Conservation (phyloP, 148 eudicot species). For the Beta vulgaris region DNA sequence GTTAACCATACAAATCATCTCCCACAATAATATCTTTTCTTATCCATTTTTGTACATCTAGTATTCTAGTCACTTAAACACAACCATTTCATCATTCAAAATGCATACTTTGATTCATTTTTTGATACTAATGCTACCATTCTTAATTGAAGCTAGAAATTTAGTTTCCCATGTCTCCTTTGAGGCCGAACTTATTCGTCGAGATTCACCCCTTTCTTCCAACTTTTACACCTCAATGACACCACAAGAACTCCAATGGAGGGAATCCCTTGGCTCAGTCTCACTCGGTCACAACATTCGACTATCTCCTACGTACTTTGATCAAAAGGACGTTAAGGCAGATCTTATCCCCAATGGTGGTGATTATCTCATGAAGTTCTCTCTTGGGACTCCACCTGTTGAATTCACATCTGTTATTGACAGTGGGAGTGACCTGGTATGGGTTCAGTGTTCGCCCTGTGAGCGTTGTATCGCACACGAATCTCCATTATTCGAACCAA, state of each 20-base stretch:
- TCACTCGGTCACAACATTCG: constrained; percentile 20
- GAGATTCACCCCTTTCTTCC: constrained; percentile 18
- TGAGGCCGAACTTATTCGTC: constrained; percentile 23
- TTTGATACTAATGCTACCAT: constrained; percentile 7
- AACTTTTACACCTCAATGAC: constrained; percentile 15
- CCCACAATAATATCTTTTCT: neutral
- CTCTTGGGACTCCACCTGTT: constrained; percentile 31
- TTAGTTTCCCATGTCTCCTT: neutral
- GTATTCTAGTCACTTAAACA: neutral
- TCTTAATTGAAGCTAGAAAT: constrained; percentile 8
- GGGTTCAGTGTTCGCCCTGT: constrained; percentile 38
- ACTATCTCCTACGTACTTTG: constrained; percentile 10
- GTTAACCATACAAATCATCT: neutral
- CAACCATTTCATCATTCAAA: neutral
- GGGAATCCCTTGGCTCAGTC: constrained; percentile 18
- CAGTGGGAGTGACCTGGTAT: constrained; percentile 37
- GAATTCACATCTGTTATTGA: constrained; percentile 28
- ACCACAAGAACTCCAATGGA: neutral
- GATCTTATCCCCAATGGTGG: constrained; percentile 30
- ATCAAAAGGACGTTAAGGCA: constrained; percentile 6
- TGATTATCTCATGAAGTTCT: constrained; percentile 30
- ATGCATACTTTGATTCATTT: constrained; percentile 5
- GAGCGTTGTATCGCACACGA: constrained; percentile 22
- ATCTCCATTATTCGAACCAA: constrained; percentile 27
- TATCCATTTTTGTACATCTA: neutral